Conservation (phyloP, 208 protist species). For the Blastocrithidia nonstop region DNA sequence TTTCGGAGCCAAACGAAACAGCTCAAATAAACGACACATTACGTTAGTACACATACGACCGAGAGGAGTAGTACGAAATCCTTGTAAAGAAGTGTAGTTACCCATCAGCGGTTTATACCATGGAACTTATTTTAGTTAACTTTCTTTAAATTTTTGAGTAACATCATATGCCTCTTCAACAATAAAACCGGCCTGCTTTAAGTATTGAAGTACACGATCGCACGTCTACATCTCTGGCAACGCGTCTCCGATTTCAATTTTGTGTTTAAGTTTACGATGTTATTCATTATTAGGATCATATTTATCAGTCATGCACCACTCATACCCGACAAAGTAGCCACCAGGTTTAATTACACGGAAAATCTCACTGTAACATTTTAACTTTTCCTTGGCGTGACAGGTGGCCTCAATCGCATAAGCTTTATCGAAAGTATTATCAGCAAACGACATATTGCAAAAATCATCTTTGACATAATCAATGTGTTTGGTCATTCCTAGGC, state of each 20-base stretch:
- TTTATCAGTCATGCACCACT: constrained; percentile 92
- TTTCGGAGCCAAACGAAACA: constrained; percentile 44
- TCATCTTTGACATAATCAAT: constrained; percentile 85
- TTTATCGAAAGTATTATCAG: constrained; percentile 86
- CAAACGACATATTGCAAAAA: constrained; percentile 87
- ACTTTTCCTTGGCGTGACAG: constrained; percentile 91
- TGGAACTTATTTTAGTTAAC: constrained; percentile 62
- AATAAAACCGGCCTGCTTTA: constrained; percentile 87
- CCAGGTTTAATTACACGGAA: constrained; percentile 90
- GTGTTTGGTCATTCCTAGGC: constrained; percentile 41
- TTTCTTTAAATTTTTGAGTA: constrained; percentile 30
- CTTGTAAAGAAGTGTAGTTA: constrained; percentile 50
- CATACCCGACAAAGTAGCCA: constrained; percentile 86
- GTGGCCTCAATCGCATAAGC: constrained; percentile 95
- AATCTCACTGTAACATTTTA: constrained; percentile 87
- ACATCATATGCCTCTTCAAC: constrained; percentile 70
- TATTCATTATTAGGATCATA: constrained; percentile 85
- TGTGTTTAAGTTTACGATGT: constrained; percentile 79
- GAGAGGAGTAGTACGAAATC: constrained; percentile 63
- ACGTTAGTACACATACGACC: constrained; percentile 66
- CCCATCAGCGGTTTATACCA: constrained; percentile 83
- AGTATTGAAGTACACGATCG: constrained; percentile 51
- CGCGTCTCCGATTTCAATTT: constrained; percentile 92
- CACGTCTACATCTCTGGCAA: constrained; percentile 82
- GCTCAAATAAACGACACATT: constrained; percentile 69